phyloP scores from a whole-genome alignment of 2,329 filamentous ascomycete genomes.

The Gnomoniopsis sp. region DNA sequence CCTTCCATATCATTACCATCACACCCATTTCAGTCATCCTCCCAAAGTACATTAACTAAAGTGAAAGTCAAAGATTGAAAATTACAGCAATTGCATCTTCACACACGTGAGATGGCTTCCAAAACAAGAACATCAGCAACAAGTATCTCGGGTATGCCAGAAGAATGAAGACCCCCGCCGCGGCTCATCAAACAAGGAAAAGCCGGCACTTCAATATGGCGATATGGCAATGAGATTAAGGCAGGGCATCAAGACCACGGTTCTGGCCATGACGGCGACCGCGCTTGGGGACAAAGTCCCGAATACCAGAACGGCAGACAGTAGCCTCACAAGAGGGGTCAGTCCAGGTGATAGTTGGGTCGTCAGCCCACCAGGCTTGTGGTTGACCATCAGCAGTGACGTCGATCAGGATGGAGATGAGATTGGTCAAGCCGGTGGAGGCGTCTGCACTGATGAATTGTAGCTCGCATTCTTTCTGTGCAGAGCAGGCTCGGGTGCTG shows the following conservation, averaged over 20 bases:
- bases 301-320: conserved; percentile 33
- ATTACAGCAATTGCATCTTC: conserved; percentile 10
- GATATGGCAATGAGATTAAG: neutral
- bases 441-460: conserved; percentile 23
- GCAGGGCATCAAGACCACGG: conserved; percentile 1
- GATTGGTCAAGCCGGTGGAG: conserved; percentile 25
- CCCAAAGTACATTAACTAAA: conserved; percentile 10
- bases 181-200: neutral
- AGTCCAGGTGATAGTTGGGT: conserved; percentile 40
- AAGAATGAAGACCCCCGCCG: conserved; percentile 6
- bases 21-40: neutral
- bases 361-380: conserved; percentile 45
- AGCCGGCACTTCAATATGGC: neutral
- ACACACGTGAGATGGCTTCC: conserved; percentile 15
- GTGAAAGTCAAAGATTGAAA: conserved; percentile 7
- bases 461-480: conserved; percentile 28
- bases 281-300: conserved; percentile 24
- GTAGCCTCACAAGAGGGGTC: conserved; percentile 37
- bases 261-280: conserved; percentile 5
- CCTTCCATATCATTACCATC: neutral
- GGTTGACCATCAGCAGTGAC: conserved; percentile 33
- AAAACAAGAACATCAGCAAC: conserved; percentile 16
- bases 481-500: conserved; percentile 27
- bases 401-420: conserved; percentile 37
- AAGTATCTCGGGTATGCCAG: conserved; percentile 9